These are phyloP conservation scores for Craterostigma plantagineum DNA, from an alignment of 257 asterid species.

Conservation along the genomic window DNA sequence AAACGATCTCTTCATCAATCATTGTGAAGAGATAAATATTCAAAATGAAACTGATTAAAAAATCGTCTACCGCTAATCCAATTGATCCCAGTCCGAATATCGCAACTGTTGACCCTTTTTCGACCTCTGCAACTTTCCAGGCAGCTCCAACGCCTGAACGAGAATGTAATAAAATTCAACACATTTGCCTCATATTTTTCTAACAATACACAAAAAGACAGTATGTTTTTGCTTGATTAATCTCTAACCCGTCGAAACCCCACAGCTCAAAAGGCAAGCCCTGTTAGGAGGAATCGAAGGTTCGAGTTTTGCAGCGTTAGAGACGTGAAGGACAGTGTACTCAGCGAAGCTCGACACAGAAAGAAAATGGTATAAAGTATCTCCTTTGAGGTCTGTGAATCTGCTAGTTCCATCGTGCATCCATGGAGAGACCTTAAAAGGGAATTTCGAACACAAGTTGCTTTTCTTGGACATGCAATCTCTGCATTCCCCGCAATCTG, in stretches of 20 bases:
- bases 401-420: constrained; percentile 70
- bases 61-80: constrained; percentile 53
- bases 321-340: constrained; percentile 57
- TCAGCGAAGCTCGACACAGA: constrained; percentile 58
- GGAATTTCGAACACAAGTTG: constrained; percentile 58
- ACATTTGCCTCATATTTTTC: neutral
- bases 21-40: neutral
- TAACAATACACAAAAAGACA: neutral
- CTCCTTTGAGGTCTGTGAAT: constrained; percentile 58
- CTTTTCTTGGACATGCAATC: constrained; percentile 76
- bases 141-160: constrained; percentile 84
- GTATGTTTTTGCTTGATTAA: too few species aligned
- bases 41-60: neutral
- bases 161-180: too few species aligned
- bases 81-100: constrained; percentile 79
- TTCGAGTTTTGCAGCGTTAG: constrained; percentile 38
- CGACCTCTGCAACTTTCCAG: constrained; percentile 61
- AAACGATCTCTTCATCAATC: neutral
- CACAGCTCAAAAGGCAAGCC: constrained; percentile 87
- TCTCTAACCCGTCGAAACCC: constrained; percentile 60
- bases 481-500: constrained; percentile 59
- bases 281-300: constrained; percentile 47
- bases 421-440: constrained; percentile 28
- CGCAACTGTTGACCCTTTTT: constrained; percentile 74
- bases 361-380: constrained; percentile 46